Percentiles rank a stretch among this genome's conserved stretches.
These are phyloP conservation scores for Kazachstania kunashirensis DNA, from an alignment of 805 yeast species.

Conservation along the genomic window DNA sequence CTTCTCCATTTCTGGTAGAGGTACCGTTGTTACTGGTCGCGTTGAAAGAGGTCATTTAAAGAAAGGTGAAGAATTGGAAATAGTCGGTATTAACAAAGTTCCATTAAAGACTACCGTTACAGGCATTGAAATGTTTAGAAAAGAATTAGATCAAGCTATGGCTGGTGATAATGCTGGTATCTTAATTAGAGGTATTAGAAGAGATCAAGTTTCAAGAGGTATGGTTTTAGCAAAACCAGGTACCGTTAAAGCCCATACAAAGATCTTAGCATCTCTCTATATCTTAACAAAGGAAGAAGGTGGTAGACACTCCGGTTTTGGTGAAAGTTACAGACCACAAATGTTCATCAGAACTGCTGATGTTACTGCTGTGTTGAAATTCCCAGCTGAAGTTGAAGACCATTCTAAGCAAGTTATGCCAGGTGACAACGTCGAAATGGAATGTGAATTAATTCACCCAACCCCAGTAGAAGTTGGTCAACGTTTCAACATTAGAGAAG, in stretches of 20 bases:
- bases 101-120: conserved; percentile 92
- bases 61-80: conserved; percentile 98
- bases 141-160: conserved; percentile 93
- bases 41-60: conserved; percentile 96
- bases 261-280: conserved; percentile 88
- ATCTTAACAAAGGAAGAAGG: conserved; percentile 95
- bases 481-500: conserved; percentile 99
- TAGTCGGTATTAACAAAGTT: conserved; percentile 82
- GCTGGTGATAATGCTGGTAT: conserved; percentile 99
- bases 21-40: conserved; percentile 98
- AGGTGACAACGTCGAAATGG: conserved; percentile 98
- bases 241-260: conserved; percentile 83
- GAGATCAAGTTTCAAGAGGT: conserved; percentile 95
- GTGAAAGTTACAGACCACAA: conserved; percentile 96
- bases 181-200: conserved; percentile 93
- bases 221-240: conserved; percentile 95
- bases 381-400: conserved; percentile 79
- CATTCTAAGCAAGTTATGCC: conserved; percentile 89
- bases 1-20: conserved; percentile 98
- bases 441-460: conserved; percentile 78
- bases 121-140: conserved; percentile 99
- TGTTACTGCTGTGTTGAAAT: conserved; percentile 79
- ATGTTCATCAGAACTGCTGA: conserved; percentile 93
- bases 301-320: conserved; percentile 97
- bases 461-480: conserved; percentile 93